Percentiles rank a stretch among this genome's conserved stretches.
Conservation (phyloP, 2,329 filamentous ascomycete species). For the Blastomyces gilchristii region DNA sequence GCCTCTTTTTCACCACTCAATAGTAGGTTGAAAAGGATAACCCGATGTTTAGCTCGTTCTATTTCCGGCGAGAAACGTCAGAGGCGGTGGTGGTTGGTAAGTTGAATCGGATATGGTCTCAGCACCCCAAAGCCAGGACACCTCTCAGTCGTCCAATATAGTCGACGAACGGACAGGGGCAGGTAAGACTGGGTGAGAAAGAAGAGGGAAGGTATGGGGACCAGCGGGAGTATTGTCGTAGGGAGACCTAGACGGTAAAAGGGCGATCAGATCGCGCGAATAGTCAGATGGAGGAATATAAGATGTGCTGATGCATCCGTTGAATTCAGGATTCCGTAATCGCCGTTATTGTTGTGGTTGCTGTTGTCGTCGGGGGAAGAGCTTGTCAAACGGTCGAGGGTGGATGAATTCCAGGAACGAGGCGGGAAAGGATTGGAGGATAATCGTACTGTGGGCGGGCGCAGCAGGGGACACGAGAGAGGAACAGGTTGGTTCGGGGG, state of each 20-base stretch:
- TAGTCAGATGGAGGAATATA: neutral
- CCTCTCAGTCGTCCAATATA: neutral
- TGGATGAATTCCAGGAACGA: neutral
- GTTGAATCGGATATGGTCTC: neutral
- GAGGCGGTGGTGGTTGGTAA: neutral
- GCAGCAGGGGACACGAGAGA: slow-evolving; percentile 1
- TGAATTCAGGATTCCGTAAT: neutral
- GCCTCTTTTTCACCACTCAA: neutral
- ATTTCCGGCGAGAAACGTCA: neutral
- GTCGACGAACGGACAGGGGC: neutral
- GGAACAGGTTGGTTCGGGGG: slow-evolving; percentile 10
- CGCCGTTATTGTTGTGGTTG: neutral
- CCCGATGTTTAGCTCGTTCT: neutral
- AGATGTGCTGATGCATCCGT: neutral
- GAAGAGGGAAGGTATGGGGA: neutral
- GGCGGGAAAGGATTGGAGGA: neutral
- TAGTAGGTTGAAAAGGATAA: neutral
- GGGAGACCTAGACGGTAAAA: neutral
- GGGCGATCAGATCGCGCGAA: neutral
- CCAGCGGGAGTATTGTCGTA: neutral
- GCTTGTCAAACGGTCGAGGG: neutral
- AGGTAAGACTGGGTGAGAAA: neutral
- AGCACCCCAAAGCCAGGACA: neutral
- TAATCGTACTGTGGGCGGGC: neutral
- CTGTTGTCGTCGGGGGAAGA: neutral